These are phyloP conservation scores for Hamamelis virginiana DNA, from an alignment of 164 flowering plant species.

Conservation along the genomic window DNA sequence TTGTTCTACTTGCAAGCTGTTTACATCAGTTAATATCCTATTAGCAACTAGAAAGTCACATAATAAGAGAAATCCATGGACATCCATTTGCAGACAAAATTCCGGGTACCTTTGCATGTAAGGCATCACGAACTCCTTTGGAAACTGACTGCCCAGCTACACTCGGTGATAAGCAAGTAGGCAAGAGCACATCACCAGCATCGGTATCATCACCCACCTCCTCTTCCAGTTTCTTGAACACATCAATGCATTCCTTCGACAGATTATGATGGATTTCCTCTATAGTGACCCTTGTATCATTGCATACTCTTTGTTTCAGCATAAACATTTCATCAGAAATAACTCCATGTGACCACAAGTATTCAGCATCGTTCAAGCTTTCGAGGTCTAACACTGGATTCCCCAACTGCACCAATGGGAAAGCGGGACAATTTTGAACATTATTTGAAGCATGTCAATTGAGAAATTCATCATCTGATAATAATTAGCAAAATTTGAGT, in stretches of 20 bases:
- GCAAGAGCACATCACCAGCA: constrained; percentile 23
- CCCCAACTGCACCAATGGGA: constrained; percentile 27
- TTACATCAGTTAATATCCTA: no score
- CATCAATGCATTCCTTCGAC: constrained; percentile 32
- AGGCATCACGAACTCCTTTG: constrained; percentile 9
- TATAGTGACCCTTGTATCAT: constrained; percentile 19
- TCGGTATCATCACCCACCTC: constrained; percentile 29
- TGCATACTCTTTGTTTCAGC: constrained; percentile 35
- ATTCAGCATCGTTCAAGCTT: constrained; percentile 27
- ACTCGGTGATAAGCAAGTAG: constrained; percentile 21
- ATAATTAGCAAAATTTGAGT: neutral
- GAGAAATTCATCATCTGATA: no score
- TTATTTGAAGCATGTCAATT: no score
- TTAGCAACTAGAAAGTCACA: neutral
- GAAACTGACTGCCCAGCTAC: constrained; percentile 7
- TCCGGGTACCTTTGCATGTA: constrained; percentile 20
- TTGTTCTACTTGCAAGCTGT: constrained; percentile 1
- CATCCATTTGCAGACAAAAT: no score
- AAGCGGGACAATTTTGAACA: neutral
- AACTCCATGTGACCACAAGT: constrained; percentile 44
- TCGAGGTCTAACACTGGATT: constrained; percentile 44
- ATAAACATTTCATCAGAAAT: constrained; percentile 30
- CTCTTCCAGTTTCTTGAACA: constrained; percentile 24
- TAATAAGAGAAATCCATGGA: neutral
- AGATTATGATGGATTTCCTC: constrained; percentile 14